Conservation (phyloP, 2,329 filamentous ascomycete species). For the Penicillium sp. region DNA sequence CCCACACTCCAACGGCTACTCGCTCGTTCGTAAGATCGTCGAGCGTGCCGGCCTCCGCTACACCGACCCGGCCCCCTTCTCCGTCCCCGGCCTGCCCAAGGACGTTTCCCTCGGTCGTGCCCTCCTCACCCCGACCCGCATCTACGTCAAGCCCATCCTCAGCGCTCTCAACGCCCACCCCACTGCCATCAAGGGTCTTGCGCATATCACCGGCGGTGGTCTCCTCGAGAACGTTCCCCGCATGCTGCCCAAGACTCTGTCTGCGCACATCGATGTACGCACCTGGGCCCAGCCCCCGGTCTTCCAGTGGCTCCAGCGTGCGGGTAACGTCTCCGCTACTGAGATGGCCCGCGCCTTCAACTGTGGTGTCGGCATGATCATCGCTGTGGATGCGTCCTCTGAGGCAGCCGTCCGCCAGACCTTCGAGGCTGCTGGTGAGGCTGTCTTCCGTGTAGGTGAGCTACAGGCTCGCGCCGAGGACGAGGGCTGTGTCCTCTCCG, state of each 20-base stretch:
- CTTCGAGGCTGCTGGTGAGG: constrained; percentile 67
- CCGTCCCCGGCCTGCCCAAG: constrained; percentile 62
- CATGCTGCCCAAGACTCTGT: constrained; percentile 75
- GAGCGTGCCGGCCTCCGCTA: constrained; percentile 68
- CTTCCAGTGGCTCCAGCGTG: constrained; percentile 78
- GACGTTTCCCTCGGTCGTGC: constrained; percentile 59
- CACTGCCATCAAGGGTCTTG: constrained; percentile 77
- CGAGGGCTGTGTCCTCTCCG: constrained; percentile 60
- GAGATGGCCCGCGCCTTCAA: constrained; percentile 96
- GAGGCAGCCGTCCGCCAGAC: constrained; percentile 38
- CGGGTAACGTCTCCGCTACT: constrained; percentile 61
- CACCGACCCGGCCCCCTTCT: constrained; percentile 72
- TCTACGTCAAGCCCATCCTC: constrained; percentile 83
- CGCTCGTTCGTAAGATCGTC: constrained; percentile 86
- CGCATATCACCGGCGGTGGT: constrained; percentile 95
- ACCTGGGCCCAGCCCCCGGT: constrained; percentile 73
- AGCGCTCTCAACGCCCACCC: constrained; percentile 51
- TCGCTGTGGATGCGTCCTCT: constrained; percentile 59
- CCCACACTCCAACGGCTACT: constrained; percentile 95
- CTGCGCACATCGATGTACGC: constrained; percentile 73
- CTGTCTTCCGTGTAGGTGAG: constrained; percentile 69
- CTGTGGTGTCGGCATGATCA: constrained; percentile 88
- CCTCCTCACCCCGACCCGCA: constrained; percentile 82
- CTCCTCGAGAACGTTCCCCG: constrained; percentile 90
- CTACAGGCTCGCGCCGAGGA: constrained; percentile 56